Percentiles rank a stretch among this genome's conserved stretches.
phyloP scores from a whole-genome alignment of 2,329 filamentous ascomycete genomes.

The Sclerotinia glacialis region DNA sequence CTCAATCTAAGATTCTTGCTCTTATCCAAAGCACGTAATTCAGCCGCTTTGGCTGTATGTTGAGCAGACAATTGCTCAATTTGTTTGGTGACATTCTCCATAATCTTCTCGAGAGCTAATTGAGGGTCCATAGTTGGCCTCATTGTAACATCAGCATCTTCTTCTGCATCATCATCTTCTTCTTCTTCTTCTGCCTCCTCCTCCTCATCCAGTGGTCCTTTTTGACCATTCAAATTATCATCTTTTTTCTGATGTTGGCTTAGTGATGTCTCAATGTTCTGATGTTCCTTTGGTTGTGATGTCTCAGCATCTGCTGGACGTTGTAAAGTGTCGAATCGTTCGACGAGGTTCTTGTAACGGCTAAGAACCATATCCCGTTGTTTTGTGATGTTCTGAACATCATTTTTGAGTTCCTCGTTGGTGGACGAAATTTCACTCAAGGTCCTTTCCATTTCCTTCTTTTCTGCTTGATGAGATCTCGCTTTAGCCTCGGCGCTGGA shows the following conservation, averaged over 20 bases:
- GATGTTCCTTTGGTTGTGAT: neutral
- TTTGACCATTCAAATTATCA: neutral
- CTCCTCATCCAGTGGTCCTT: neutral
- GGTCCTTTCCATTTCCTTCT: slow-evolving; percentile 2
- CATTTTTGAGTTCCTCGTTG: slow-evolving; percentile 2
- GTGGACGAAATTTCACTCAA: neutral
- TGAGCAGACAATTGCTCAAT: slow-evolving; percentile 13
- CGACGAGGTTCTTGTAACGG: slow-evolving; percentile 14
- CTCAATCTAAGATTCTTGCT: slow-evolving; percentile 16
- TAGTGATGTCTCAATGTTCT: neutral
- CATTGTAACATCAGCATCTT: slow-evolving; percentile 6
- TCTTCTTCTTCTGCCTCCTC: neutral
- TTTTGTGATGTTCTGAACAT: slow-evolving; percentile 7
- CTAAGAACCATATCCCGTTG: slow-evolving; percentile 12
- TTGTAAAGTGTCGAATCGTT: slow-evolving; percentile 10
- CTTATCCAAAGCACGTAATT: slow-evolving; percentile 12
- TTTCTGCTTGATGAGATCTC: neutral
- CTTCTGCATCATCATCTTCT: neutral
- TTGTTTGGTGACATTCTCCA: slow-evolving; percentile 9
- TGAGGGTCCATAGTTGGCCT: slow-evolving; percentile 13
- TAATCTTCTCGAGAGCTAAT: slow-evolving; percentile 9
- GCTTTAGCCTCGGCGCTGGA: neutral
- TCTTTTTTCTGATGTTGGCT: neutral
- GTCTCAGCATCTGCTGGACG: neutral
- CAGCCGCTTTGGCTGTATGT: slow-evolving; percentile 8